Percentiles rank a stretch among this genome's conserved stretches.
Conservation (phyloP, 2,329 filamentous ascomycete species). For the Paraphoma chrysanthemicola region DNA sequence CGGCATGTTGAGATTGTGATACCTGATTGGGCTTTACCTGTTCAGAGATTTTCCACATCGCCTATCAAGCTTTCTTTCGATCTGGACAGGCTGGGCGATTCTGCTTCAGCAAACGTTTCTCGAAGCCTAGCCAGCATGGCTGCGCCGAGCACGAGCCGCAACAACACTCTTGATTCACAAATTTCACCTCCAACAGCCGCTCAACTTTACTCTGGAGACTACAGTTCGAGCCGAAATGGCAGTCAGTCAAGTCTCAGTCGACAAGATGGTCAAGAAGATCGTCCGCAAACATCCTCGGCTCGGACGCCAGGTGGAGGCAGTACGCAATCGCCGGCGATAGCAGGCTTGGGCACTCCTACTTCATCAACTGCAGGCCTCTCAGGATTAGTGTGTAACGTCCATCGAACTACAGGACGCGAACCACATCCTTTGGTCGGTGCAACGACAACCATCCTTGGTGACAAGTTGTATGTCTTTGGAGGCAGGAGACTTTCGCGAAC, state of each 20-base stretch:
- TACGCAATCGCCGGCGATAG: slow-evolving; percentile 52
- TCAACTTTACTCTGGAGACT: slow-evolving; percentile 47
- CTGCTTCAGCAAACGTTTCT: slow-evolving; percentile 24
- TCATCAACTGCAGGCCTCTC: slow-evolving; percentile 66
- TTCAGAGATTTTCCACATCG: slow-evolving; percentile 46
- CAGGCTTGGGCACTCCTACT: slow-evolving; percentile 46
- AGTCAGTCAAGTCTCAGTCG: slow-evolving; percentile 56
- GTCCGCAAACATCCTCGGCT: slow-evolving; percentile 36
- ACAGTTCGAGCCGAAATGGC: slow-evolving; percentile 52
- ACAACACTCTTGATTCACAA: slow-evolving; percentile 57
- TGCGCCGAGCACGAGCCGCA: slow-evolving; percentile 51
- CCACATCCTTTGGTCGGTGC: slow-evolving; percentile 92
- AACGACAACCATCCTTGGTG: slow-evolving; percentile 91
- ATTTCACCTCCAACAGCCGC: slow-evolving; percentile 53
- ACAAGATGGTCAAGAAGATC: slow-evolving; percentile 52
- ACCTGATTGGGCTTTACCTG: slow-evolving; percentile 53
- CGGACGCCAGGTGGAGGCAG: slow-evolving; percentile 52
- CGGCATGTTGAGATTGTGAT: slow-evolving; percentile 60
- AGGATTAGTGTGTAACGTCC: slow-evolving; percentile 72
- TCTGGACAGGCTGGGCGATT: slow-evolving; percentile 19
- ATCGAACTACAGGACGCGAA: slow-evolving; percentile 87
- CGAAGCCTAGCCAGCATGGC: slow-evolving; percentile 50
- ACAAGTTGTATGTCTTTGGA: slow-evolving; percentile 97
- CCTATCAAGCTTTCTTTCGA: slow-evolving; percentile 38
- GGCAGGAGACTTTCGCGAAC: slow-evolving; percentile 86